A percentile compares a stretch with the other conserved stretches of the same genome.
These are phyloP conservation scores for Solanum ossicruentum DNA, from an alignment of 257 asterid genomes.

Conservation along the genomic window DNA sequence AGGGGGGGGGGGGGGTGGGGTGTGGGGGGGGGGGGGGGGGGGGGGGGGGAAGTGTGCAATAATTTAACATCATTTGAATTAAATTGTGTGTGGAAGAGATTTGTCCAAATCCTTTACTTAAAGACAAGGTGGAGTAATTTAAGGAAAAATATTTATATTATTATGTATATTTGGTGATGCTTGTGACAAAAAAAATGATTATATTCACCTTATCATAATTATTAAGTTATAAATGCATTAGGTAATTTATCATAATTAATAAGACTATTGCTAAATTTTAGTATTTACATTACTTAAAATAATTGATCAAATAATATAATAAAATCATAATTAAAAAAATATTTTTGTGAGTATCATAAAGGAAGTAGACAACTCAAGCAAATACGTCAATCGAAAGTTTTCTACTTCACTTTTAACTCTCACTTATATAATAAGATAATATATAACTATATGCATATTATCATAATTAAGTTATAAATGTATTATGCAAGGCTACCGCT, in stretches of 20 bases:
- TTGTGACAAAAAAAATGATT: not conserved
- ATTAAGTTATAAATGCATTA: not conserved
- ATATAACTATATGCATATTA: too few relatives aligned
- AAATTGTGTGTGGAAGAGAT: not conserved
- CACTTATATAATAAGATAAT: too few relatives aligned
- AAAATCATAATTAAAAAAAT: too few relatives aligned
- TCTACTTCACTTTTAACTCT: too few relatives aligned
- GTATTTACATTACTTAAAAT: too few relatives aligned
- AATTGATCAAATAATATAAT: too few relatives aligned
- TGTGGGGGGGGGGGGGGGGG: too few relatives aligned
- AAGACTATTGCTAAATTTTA: too few relatives aligned
- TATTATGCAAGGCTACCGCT: not conserved
- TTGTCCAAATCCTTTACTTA: not conserved
- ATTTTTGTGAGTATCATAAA: too few relatives aligned
- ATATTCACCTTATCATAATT: not conserved
- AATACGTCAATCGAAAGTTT: too few relatives aligned
- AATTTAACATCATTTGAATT: slow-evolving; percentile 5
- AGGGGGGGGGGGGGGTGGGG: too few relatives aligned
- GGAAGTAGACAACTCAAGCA: too few relatives aligned
- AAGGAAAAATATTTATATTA: not conserved
- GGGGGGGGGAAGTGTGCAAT: not conserved
- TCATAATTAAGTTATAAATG: not conserved
- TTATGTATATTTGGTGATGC: not conserved
- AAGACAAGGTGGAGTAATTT: not conserved
- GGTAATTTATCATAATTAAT: not conserved